Evolutionary conservation across 305 asterid genomes (phyloP).

Genomic region (Fraxinus ornus): DNA sequence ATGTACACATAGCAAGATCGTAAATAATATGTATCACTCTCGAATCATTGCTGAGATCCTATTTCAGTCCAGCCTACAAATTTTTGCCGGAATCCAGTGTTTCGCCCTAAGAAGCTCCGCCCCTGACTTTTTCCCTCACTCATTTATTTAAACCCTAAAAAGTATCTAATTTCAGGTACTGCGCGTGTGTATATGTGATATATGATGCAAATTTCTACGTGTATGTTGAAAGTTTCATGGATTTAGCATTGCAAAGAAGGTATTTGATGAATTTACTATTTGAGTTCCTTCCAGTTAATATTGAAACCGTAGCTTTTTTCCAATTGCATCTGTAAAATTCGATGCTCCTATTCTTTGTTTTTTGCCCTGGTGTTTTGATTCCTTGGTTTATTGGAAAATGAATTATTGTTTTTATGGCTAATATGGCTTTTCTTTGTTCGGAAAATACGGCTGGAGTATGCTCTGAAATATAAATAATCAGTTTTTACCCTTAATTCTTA

Average conservation of each 20-base stretch:
- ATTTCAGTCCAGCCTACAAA: too few species aligned
- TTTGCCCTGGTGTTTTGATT: neutral
- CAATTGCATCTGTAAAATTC: neutral
- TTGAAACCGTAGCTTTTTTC: neutral
- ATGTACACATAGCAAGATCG: too few species aligned
- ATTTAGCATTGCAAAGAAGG: neutral
- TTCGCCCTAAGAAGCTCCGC: neutral
- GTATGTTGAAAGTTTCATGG: neutral
- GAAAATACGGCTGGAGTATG: neutral
- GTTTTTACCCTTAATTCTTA: neutral
- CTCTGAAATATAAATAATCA: neutral
- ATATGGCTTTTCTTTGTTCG: neutral
- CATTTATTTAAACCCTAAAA: neutral
- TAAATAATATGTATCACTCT: too few species aligned
- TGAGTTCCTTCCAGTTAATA: neutral
- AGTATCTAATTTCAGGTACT: neutral
- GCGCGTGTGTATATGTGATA: neutral
- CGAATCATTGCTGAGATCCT: neutral
- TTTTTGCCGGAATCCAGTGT: neutral
- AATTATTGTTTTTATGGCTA: neutral
- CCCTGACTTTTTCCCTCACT: neutral
- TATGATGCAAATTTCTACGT: neutral
- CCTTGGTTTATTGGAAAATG: neutral
- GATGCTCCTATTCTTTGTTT: neutral
- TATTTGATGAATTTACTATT: neutral